Evolutionary conservation across 495 filamentous ascomycete species (phyloP).

Genomic region (Talaromyces liani): DNA sequence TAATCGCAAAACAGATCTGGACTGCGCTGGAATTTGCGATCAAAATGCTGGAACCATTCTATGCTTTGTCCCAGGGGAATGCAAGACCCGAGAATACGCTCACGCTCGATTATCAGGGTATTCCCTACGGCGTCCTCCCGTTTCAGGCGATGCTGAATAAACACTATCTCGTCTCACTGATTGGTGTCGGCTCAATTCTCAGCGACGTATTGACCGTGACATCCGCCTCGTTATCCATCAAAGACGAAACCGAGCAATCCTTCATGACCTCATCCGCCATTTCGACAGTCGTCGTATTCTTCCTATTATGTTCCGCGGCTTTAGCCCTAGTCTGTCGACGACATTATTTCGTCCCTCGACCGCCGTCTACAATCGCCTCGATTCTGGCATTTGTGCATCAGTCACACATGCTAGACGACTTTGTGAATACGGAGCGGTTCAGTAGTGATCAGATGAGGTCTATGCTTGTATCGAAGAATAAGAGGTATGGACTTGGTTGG

Average conservation of each 20-base stretch:
- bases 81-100: slow-evolving; percentile 51
- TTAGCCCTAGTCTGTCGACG: slow-evolving; percentile 48
- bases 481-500: slow-evolving; percentile 68
- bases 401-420: slow-evolving; percentile 64
- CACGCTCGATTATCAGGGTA: slow-evolving; percentile 64
- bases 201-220: slow-evolving; percentile 63
- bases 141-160: slow-evolving; percentile 52
- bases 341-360: slow-evolving; percentile 59
- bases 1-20: slow-evolving; percentile 60
- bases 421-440: slow-evolving; percentile 57
- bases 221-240: slow-evolving; percentile 47
- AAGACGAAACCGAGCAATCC: slow-evolving; percentile 51
- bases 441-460: slow-evolving; percentile 47
- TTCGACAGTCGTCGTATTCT: slow-evolving; percentile 49
- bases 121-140: slow-evolving; percentile 58
- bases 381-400: slow-evolving; percentile 69
- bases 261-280: slow-evolving; percentile 54
- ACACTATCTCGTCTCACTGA: slow-evolving; percentile 55
- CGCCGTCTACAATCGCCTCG: slow-evolving; percentile 64
- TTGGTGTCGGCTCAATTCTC: slow-evolving; percentile 55
- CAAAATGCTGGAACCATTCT: slow-evolving; percentile 70
- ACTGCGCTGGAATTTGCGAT: slow-evolving; percentile 61
- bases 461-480: slow-evolving; percentile 43
- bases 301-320: slow-evolving; percentile 43
- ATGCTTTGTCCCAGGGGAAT: slow-evolving; percentile 55